Evolutionary conservation across 148 eudicot species (phyloP), one percentile per base, ranked within the genome.

Genomic region (Suaeda aralocaspica): DNA sequence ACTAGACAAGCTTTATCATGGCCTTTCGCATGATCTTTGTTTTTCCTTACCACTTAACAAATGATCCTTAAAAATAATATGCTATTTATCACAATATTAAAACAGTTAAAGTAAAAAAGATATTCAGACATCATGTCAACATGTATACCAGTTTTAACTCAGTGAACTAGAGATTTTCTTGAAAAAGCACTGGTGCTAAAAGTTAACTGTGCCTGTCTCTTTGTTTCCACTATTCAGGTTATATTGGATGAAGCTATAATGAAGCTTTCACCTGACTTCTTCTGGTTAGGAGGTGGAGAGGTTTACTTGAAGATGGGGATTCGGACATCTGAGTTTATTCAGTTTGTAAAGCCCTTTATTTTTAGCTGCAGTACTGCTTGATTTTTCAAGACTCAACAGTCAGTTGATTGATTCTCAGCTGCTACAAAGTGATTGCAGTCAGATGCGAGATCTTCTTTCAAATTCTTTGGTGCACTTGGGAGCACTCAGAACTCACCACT

Each of bases 251-350:
- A 95, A 85, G 99, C 97, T 39, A 88, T 95, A 29, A 84, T 62
- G 39, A 91, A 87, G 78, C 99, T 95, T 49, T 76, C 79, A 66
- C 97, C 99, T 5, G 89, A 86, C 59, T 95, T 84, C 85, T 95
- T 95, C 80, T 95, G 99, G 99, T 75, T 95, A 64, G 97, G 99
- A 77, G 99, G 99, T 31, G 97, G 99, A 62, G 96, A 91, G 77
- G 79, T 89, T 59, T 86, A 87, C 80, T 83, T 91, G 57, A 95
- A 95, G 81, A 50, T 87, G 78, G 99, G 97, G 58, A 86, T 95
- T 67, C 83, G 78, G 72, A 91, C 93, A 55, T 82, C 90, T 4
- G 92, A 89, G 74, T 91, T 95, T 74, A 84, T 95, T 26, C 74
- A 77, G 63, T 74, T 77, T 46, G 82, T 81, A 42, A 87, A 81